Evolutionary conservation across 768 basidiomycete species (phyloP), one percentile per base, ranked within the genome.

Genomic region (Leccinum variicolor): DNA sequence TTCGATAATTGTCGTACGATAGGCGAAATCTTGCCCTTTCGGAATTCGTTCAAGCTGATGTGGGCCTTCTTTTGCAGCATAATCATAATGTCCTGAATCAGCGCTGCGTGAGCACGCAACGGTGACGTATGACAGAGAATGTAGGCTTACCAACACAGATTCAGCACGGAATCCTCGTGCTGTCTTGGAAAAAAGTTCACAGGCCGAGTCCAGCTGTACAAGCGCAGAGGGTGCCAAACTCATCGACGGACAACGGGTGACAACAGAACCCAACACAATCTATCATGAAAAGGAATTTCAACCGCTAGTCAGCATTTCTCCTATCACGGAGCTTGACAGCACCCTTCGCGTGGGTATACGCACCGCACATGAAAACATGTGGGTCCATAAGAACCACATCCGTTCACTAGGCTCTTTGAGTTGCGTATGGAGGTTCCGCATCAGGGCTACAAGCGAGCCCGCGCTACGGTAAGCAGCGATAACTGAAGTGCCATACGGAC

Each of bases 191-290:
- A 89, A 89, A 29, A 89, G 77, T 55, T 88, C 84, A 62, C 86
- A 89, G 6, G 87, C 87, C 0, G 88, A 88, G 66, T 89, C 86
- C 28, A 90, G 74, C 64, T 90, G 88, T 8, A 82, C 79, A 9
- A 90, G 78, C 4, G 87, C 88, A 23, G 87, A 89, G 17, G 86
- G 85, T 21, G 87, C 88, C 59, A 90, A 71, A 63, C 86, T 87
- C 83, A 89, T 87, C 17, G 88, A 89, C 11, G 88, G 87, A 70
- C 87, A 89, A 52, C 87, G 79, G 17, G 88, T 90, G 11, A 89
- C 87, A 34, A 90, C 87, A 21, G 87, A 86, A 34, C 87, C 87
- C 49, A 90, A 73, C 52, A 90, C 77, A 60, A 90, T 89, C 85
- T 67, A 34, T 52, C 52, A 45, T 15, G 43, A 48, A 50, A 46